Evolutionary conservation across 2,329 filamentous ascomycete species (phyloP), one percentile per base, ranked within the genome.

Genomic region (Magnaporthiopsis incrustans): DNA sequence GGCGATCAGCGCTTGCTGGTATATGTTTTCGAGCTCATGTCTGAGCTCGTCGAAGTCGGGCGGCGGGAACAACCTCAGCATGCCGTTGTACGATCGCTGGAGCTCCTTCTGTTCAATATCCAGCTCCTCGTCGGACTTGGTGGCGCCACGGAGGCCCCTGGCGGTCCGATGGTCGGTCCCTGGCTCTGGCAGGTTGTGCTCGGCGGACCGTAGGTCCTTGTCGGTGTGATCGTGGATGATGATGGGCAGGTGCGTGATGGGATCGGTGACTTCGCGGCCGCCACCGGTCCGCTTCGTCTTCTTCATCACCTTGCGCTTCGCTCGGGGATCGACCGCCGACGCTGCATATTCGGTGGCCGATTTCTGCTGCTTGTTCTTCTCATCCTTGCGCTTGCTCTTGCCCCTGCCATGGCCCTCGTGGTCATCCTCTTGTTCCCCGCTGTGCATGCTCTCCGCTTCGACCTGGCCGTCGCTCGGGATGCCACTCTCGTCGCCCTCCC

Each of bases 241-340:
- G 60, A 90, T 81, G 1, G 88, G 87, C 3, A 91, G 78, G 73
- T 91, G 89, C 1, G 89, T 91, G 56, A 91, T 81, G 0, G 88
- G 88, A 70, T 91, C 89, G 1, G 88, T 91, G 60, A 91, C 88
- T 71, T 89, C 81, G 65, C 81, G 77, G n/a, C 81, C 79, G n/a
- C 77, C 79, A 58, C 77, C 76, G 61, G 80, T 77, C 60, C 74
- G 72, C 61, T 76, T 77, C 14, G 69, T 73, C 65, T 78, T 78
- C 68, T 82, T 81, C 71, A 80, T 78, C 10, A 76, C 74, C 64
- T 82, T 82, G 30, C 80, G 77, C 70, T 81, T 79, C 44, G 79
- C 73, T 67, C 76, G 81, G 2, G 79, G 77, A 62, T 82, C 77
- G 35, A 76, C 67, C 1, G 76, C 68, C n/a, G 72, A 70, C 2